Evolutionary conservation across 2,329 filamentous ascomycete genomes (phyloP), one percentile per base, ranked within the genome.

Genomic region (Penicillium brevicompactum): DNA sequence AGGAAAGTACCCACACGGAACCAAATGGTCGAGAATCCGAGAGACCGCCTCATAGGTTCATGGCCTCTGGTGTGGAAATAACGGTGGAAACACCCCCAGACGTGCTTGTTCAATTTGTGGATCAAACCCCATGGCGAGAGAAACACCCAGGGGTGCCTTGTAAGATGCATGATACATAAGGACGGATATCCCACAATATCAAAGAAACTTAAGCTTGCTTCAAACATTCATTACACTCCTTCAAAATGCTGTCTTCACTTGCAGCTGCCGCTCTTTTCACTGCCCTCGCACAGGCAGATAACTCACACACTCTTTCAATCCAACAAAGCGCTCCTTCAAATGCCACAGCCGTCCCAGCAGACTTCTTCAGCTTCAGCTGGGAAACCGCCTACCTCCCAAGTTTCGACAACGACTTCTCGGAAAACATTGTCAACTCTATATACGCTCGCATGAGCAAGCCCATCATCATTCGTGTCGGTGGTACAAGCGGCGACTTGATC

Each of bases 401-500:
- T 24, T 58, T 51, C 37, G 16, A 47, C n/a, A 54, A 51, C 16
- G 27, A 49, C 1, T 56, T 60, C 31, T 58, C 56, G 3, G 44
- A 46, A 5, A 58, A 58, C 10, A 18, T 51, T 2, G 40, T 60
- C 40, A 47, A 56, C 22, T 38, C 50, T 4, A 49, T 60, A 21
- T 43, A 38, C 24, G 31, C 49, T 1, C 52, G 56, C 34, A 56
- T 58, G 52, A 49, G 52, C 50, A 58, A 55, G 47, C 49, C 56
- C 14, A 34, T 53, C 2, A 50, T 58, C 8, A 56, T 60, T 38
- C 58, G 58, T 5, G 43, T 60, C 21, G 56, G 58, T 5, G 58
- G 58, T 8, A 58, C 56, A 22, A 60, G 58, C 40, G 58, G 58
- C 18, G 56, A 59, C 37, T 49, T 49, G 16, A 37, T 59, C 24